Percentiles rank a stretch among this genome's conserved stretches.
Evolutionary conservation across 257 asterid genomes (phyloP).

Genomic region (Solanum lignicaule): DNA sequence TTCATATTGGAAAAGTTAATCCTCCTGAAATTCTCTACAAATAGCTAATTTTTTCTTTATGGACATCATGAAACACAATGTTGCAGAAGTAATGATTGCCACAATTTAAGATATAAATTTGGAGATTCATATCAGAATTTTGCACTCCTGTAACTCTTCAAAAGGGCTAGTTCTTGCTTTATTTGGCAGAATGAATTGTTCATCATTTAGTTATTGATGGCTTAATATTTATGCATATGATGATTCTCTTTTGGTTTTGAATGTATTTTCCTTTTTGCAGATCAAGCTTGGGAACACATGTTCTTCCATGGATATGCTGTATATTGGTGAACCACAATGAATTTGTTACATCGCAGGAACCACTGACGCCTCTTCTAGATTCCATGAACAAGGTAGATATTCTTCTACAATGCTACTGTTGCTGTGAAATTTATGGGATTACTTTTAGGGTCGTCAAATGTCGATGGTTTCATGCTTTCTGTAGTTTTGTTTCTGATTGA

Average conservation of each 20-base stretch:
- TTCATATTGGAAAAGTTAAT: not conserved
- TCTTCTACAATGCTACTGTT: not conserved
- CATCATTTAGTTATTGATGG: not conserved
- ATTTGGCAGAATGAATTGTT: not conserved
- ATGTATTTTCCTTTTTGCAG: constrained; percentile 25
- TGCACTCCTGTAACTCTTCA: not conserved
- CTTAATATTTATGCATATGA: not conserved
- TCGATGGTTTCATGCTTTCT: not conserved
- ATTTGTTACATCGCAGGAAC: constrained; percentile 50
- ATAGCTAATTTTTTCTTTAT: not conserved
- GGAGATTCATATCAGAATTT: not conserved
- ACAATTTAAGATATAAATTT: not conserved
- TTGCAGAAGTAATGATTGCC: not conserved
- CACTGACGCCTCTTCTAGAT: constrained; percentile 46
- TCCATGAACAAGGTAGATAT: constrained; percentile 62
- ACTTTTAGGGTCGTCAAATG: not conserved
- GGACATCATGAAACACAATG: not conserved
- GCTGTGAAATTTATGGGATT: not conserved
- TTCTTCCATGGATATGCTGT: constrained; percentile 81
- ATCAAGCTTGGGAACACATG: constrained; percentile 34
- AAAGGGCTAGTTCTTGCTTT: not conserved
- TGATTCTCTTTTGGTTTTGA: not conserved
- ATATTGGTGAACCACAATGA: constrained; percentile 56
- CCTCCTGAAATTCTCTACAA: not conserved
- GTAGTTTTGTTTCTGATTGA: not conserved